phyloP scores from a whole-genome alignment of 2,329 filamentous ascomycete species.

The Sclerotinia nivalis region DNA sequence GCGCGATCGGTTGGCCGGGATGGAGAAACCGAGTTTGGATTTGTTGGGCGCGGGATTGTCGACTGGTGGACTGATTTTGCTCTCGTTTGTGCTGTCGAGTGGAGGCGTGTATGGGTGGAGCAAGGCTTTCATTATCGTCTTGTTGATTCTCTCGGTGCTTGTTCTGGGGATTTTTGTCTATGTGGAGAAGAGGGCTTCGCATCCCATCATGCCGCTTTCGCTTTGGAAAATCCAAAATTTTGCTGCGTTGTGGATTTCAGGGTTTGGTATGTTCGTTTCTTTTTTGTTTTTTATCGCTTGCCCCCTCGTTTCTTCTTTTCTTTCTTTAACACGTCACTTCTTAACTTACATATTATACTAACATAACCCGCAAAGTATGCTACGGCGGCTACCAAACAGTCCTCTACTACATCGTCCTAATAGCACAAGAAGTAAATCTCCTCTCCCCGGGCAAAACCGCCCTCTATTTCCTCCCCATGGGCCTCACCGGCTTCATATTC shows the following conservation, averaged over 20 bases:
- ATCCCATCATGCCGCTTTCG: constrained; percentile 49
- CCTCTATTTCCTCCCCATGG: constrained; percentile 47
- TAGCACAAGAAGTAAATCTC: constrained; percentile 45
- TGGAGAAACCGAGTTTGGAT: constrained; percentile 44
- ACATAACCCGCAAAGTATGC: constrained; percentile 36
- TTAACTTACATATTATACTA: neutral
- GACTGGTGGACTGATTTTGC: constrained; percentile 46
- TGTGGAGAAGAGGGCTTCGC: constrained; percentile 47
- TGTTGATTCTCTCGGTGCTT: constrained; percentile 44
- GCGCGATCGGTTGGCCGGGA: constrained; percentile 42
- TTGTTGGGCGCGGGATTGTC: constrained; percentile 47
- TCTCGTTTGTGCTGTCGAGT: constrained; percentile 49
- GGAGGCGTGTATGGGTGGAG: constrained; percentile 50
- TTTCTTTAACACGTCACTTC: neutral
- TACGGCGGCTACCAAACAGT: constrained; percentile 48
- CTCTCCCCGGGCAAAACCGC: constrained; percentile 45
- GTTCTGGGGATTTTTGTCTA: constrained; percentile 45
- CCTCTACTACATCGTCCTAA: constrained; percentile 47
- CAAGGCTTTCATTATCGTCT: constrained; percentile 48
- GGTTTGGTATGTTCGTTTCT: constrained; percentile 42
- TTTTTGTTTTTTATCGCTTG: too few relatives aligned
- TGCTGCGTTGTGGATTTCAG: constrained; percentile 48
- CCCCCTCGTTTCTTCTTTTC: neutral
- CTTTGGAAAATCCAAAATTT: constrained; percentile 50
- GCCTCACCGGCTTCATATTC: constrained; percentile 43